Base-by-base conservation (phyloP, 495 filamentous ascomycete species). In the Lasiosphaeria hispida region DNA sequence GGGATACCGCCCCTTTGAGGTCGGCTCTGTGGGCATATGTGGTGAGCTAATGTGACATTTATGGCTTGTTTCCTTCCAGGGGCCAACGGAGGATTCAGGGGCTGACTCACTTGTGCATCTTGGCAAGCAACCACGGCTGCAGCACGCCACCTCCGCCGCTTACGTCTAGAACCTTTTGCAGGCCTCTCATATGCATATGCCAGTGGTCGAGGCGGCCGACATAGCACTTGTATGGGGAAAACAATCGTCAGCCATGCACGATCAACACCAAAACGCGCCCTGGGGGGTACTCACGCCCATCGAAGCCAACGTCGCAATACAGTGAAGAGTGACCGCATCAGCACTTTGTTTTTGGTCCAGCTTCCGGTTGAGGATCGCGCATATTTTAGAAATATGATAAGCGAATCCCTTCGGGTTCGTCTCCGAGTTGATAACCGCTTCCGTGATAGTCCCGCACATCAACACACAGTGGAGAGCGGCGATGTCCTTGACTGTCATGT, bases 171-270 rank as follows among this genome's bases (percentile, higher is more conserved):
- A 67, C 59, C 30, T 66, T 65, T 11, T 60, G 59, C 4, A 71
- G 59, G 1, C 69, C 69, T 10, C 52, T 39, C 64, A 71, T 71
- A 48, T 71, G 69, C 37, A 69, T 55, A 36, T 67, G 50, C 69
- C 69, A 71, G 47, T 71, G 63, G 13, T 69, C 66, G 33, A 69
- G 63, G 0, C 69, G 58, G 5, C 65, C 63, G 9, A 67, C 62
- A 41, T 66, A 68, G 36, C 60, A 62, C 63, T 67, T 17, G 14
- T 41, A 36, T 60, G 50, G 48, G 19, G 19, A 42, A 10, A 4
- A 17, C 4, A 34, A 39, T 39, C 17, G 38, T 53, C 15, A 36
- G 43, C 19, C 18, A 34, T 18, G 33, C 10, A 40, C 30, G 30
- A 19, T 35, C 1, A 39, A 33, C 9, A 7, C 19, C 33, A 19